Evolutionary conservation across 169 alveolate species (phyloP).

Genomic region (Cytauxzoon felis): DNA sequence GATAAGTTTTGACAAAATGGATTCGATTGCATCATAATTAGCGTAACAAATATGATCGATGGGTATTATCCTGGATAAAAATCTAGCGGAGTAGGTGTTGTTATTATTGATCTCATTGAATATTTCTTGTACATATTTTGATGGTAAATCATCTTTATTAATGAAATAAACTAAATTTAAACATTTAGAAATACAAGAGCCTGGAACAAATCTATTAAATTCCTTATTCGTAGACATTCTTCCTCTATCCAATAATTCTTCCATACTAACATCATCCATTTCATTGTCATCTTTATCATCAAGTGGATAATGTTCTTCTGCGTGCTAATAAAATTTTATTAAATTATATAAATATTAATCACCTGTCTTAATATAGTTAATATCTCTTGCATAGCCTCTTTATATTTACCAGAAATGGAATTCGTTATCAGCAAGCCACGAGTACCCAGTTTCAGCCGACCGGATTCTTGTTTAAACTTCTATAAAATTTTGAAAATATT

Average conservation of each 20-base stretch:
- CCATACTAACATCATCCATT: slow-evolving; percentile 22
- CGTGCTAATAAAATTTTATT: slow-evolving; percentile 28
- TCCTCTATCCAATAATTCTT: slow-evolving; percentile 57
- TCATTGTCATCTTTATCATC: neutral
- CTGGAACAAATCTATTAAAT: slow-evolving; percentile 67
- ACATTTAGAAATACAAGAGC: slow-evolving; percentile 62
- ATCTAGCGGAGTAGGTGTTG: slow-evolving; percentile 42
- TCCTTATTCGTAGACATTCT: slow-evolving; percentile 37
- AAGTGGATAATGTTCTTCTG: slow-evolving; percentile 21
- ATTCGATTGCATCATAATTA: slow-evolving; percentile 31
- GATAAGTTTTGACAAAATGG: slow-evolving; percentile 20
- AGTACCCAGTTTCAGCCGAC: slow-evolving; percentile 41
- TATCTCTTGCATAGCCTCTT: slow-evolving; percentile 63
- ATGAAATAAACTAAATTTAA: slow-evolving; percentile 63
- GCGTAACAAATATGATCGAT: slow-evolving; percentile 69
- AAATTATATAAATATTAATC: neutral
- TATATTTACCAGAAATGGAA: slow-evolving; percentile 32
- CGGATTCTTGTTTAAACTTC: slow-evolving; percentile 44
- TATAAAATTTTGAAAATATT: neutral
- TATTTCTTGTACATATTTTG: slow-evolving; percentile 63
- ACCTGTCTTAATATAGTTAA: slow-evolving; percentile 55
- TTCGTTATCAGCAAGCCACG: slow-evolving; percentile 44
- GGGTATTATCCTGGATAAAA: slow-evolving; percentile 67
- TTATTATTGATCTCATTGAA: slow-evolving; percentile 11
- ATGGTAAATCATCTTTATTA: slow-evolving; percentile 57